phyloP scores from a whole-genome alignment of 2,329 filamentous ascomycete genomes.

The Trichoderma oligosporum region DNA sequence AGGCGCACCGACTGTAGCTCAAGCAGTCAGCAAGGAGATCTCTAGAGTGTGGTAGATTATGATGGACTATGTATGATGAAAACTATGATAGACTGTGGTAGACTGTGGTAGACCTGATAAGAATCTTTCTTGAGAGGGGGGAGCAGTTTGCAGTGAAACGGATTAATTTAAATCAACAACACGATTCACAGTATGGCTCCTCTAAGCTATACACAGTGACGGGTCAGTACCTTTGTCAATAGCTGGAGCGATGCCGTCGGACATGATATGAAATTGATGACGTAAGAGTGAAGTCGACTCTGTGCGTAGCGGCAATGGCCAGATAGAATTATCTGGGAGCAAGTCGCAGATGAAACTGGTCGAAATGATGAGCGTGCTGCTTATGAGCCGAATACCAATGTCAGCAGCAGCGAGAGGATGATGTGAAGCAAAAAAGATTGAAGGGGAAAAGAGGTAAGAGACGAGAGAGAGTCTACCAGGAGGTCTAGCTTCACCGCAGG shows the following conservation, averaged over 20 bases:
- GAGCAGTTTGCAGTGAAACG: neutral
- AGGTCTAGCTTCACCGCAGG: slow-evolving; percentile 10
- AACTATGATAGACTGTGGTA: too few relatives aligned
- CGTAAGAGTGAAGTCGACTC: slow-evolving; percentile 26
- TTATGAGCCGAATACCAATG: neutral
- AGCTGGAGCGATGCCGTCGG: slow-evolving; percentile 34
- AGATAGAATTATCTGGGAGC: neutral
- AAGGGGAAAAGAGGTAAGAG: neutral
- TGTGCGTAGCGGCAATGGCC: slow-evolving; percentile 4
- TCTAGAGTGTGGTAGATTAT: neutral
- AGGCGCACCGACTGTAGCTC: slow-evolving; percentile 30
- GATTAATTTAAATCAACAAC: neutral
- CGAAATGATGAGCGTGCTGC: slow-evolving; percentile 2
- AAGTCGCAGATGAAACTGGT: neutral
- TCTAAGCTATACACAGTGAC: slow-evolving; percentile 16
- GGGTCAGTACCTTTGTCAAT: slow-evolving; percentile 35
- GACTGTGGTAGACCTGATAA: too few relatives aligned
- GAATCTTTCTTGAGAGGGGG: neutral
- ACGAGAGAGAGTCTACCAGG: neutral
- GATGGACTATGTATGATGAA: too few relatives aligned
- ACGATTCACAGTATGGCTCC: neutral
- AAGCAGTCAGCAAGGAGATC: slow-evolving; percentile 9
- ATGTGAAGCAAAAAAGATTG: neutral
- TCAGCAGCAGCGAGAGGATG: neutral
- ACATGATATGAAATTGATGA: slow-evolving; percentile 35